Evolutionary conservation across 257 asterid genomes (phyloP).

Genomic region (Solanum clarkiae): DNA sequence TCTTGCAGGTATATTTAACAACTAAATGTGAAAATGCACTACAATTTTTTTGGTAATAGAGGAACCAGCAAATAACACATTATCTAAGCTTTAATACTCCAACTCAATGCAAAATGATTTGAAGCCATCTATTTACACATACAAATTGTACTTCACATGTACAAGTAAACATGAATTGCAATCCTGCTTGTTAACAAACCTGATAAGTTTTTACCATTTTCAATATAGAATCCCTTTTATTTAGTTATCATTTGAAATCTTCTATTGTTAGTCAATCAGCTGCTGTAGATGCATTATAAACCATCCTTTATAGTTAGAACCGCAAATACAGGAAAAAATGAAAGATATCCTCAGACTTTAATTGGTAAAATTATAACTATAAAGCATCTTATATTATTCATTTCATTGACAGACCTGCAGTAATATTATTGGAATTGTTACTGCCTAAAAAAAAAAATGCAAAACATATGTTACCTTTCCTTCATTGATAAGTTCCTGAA

Average conservation of each 20-base stretch:
- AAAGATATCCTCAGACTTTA: background rate
- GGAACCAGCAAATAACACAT: background rate
- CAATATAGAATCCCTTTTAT: background rate
- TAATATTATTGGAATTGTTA: background rate
- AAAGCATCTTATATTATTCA: background rate
- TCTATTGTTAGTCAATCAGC: background rate
- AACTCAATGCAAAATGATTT: background rate
- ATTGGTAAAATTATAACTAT: background rate
- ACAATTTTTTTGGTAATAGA: background rate
- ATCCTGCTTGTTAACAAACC: background rate
- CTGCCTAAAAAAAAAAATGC: background rate
- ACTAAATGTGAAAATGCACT: background rate
- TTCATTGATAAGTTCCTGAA: constrained; percentile 70
- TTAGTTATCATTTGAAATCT: background rate
- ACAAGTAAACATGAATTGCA: background rate
- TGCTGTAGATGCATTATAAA: background rate
- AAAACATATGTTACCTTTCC: constrained; percentile 52
- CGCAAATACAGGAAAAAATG: background rate
- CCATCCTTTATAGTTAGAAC: background rate
- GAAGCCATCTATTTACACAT: background rate
- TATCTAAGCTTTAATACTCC: background rate
- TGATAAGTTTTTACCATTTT: background rate
- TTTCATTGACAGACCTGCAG: background rate
- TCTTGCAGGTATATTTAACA: background rate
- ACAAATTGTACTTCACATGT: background rate